Conservation (phyloP, 2,329 filamentous ascomycete genomes). For the Fusarium protoensiforme region DNA sequence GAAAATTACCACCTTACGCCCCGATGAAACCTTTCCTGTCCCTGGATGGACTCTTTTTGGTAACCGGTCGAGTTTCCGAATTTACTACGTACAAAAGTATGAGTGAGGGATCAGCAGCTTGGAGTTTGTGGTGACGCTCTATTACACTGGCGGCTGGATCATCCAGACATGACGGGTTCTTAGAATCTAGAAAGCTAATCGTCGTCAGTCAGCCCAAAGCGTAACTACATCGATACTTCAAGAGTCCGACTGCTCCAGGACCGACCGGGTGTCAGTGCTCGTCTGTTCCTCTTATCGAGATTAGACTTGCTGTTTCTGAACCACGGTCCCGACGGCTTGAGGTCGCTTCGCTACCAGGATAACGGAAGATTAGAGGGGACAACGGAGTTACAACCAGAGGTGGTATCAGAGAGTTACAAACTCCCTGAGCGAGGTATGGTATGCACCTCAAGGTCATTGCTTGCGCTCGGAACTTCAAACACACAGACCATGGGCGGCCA, state of each 20-base stretch:
- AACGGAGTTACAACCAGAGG: slow-evolving; percentile 1
- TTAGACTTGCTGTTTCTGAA: background rate
- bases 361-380: slow-evolving; percentile 6
- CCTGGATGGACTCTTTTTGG: slow-evolving; percentile 23
- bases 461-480: slow-evolving; percentile 2
- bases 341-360: background rate
- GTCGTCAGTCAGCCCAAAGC: background rate
- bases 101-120: slow-evolving; percentile 7
- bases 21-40: slow-evolving; percentile 31
- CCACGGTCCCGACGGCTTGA: background rate
- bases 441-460: background rate
- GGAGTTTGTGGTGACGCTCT: background rate
- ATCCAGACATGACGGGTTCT: background rate
- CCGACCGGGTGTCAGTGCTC: background rate
- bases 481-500: background rate
- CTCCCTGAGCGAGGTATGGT: background rate
- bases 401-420: slow-evolving; percentile 3
- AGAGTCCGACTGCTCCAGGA: background rate
- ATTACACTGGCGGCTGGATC: background rate
- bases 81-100: slow-evolving; percentile 26
- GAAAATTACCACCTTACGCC: slow-evolving; percentile 20
- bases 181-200: background rate
- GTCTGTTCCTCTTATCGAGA: background rate
- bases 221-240: background rate
- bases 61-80: slow-evolving; percentile 24